Evolutionary conservation across 2,329 filamentous ascomycete species (phyloP), one percentile per base, ranked within the genome.

Genomic region (Emydomyces testavorans): DNA sequence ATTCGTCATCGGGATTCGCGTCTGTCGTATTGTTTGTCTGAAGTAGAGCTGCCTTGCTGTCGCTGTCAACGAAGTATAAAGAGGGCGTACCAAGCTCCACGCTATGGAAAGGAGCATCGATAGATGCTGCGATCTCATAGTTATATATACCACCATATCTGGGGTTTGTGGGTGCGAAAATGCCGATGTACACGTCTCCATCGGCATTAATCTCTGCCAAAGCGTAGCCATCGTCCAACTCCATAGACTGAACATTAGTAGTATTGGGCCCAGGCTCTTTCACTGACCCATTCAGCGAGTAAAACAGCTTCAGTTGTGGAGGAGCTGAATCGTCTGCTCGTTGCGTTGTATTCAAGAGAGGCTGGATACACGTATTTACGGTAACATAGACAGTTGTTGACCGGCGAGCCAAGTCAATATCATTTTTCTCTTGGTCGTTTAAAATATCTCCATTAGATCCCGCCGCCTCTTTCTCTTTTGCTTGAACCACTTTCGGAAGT

Each of bases 281-380:
- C 58, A 88, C 84, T 10, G 71, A 68, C 1, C 71, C 59, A 2
- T 78, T 78, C 15, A 71, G 79, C 2, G 88, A 93, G 40, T 94
- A 71, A 58, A 83, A 94, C 7, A 96, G 68, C 10, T 77, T 76
- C 43, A 96, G 74, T 58, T 94, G 88, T 1, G 84, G 82, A 10
- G 84, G 76, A 1, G 69, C 57, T 8, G 55, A 59, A 11, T 66
- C 63, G 44, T 67, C 57, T 2, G 59, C 58, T 1, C 67, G 70
- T 20, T 70, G 67, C 8, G 69, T 66, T 1, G 66, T 68, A 34
- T 75, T 76, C 34, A 73, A 70, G 16, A 66, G 62, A 10, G 90
- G 92, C 57, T 93, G 87, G 21, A 78, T 65, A 64, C 92, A 98
- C 1, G 85, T 89, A 55, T 88, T 96, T 36, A 88, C 79, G 1